Conservation (phyloP, 768 basidiomycete species). For the Lyophyllum decastes region DNA sequence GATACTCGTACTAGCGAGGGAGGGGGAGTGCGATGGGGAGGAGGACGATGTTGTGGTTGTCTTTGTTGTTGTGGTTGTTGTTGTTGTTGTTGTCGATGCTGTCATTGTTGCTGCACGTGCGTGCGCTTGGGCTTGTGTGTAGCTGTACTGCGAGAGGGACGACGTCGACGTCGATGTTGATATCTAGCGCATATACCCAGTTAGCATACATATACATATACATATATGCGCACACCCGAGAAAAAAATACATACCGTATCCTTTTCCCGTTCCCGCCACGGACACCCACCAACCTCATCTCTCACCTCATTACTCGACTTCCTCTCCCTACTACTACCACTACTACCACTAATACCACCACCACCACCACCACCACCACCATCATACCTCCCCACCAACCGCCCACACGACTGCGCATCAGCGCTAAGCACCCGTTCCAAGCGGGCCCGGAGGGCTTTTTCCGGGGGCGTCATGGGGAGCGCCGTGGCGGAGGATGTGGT, state of each 20-base stretch:
- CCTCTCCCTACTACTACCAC: slow-evolving; percentile 9
- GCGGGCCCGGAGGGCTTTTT: slow-evolving; percentile 52
- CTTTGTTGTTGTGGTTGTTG: no score
- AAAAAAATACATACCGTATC: slow-evolving; percentile 12
- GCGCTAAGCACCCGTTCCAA: slow-evolving; percentile 50
- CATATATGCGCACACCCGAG: background rate
- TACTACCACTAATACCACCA: background rate
- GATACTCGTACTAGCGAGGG: background rate
- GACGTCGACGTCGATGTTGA: background rate
- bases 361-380: slow-evolving; percentile 3
- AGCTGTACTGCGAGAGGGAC: background rate
- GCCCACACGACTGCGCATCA: background rate
- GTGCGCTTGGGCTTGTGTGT: background rate
- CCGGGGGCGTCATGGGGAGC: slow-evolving; percentile 45
- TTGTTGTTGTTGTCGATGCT: no score
- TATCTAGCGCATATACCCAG: background rate
- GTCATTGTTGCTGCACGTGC: no score
- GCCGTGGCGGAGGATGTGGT: background rate
- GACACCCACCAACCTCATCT: slow-evolving; percentile 27
- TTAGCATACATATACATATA: background rate
- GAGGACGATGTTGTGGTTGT: background rate
- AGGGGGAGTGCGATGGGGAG: background rate
- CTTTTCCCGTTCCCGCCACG: slow-evolving; percentile 21
- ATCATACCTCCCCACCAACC: background rate
- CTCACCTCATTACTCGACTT: slow-evolving; percentile 24